Evolutionary conservation across 1,284 basidiomycete genomes (phyloP), one percentile per base, ranked within the genome.

Genomic region (Cystobasidium sp.): DNA sequence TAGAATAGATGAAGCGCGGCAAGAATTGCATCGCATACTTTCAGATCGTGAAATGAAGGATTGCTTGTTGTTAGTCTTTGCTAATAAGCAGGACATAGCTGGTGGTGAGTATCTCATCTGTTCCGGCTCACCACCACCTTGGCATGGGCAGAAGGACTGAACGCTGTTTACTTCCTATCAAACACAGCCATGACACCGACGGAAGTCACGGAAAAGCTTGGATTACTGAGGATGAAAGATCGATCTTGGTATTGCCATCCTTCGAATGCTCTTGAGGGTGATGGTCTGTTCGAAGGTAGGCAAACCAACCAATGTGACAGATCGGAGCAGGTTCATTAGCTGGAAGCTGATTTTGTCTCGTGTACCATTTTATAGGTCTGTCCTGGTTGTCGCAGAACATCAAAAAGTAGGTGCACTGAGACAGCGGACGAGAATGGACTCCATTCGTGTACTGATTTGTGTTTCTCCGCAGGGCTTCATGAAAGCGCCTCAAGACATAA

Each of bases 1-100:
- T 80, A 88, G 96, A 76, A 91, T 99, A 80, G 95, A 97, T 81
- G 97, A 99, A 84, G 97, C 96, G 49, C 90, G 94, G 80, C 91
- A 93, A 81, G 96, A 99, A 84, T 85, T 99, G 63, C 96, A 99
- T 82, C 88, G 95, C 71, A 99, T 99, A 85, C 86, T 99, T 82
- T 92, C 91, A 77, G 96, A 99, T 83, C 86, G 96, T 77, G 97
- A 99, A 84, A 98, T 99, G 96, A 93, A 93, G 84, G 94, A 98
- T 79, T 98, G 95, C 81, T 83, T 98, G 75, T 83, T 99, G 81
- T 89, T 99, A 76, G 96, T 99, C 46, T 99, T 99, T 85, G 96
- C 97, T 24, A 99, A 97, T 85, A 99, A 99, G 85, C 97, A 99
- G 85, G 97, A 99, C 88, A 84, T 99, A 77, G 94, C 94, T 16